Evolutionary conservation across 495 filamentous ascomycete species (phyloP), one percentile per base, ranked within the genome.

Genomic region (Oleoguttula mirabilis): DNA sequence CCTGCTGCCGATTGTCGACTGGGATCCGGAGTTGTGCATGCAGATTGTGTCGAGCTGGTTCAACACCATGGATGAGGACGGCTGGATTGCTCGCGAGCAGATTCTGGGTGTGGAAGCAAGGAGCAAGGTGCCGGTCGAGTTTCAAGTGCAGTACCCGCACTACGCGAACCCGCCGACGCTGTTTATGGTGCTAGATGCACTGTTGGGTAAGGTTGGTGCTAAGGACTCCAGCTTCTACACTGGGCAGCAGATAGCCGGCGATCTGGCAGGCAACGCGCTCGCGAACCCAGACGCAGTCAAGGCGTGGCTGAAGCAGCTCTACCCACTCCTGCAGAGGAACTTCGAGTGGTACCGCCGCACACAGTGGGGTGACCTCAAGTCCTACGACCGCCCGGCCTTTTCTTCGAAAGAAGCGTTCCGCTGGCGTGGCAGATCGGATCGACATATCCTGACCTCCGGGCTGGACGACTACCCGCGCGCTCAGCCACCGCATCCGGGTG

Each of bases 81-180:
- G 90, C 34, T 98, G 90, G 90, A 96, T 98, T 63, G 84, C 76
- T 4, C 82, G 90, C 30, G 90, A 98, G 61, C 92, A 96, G 62
- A 98, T 98, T 39, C 73, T 98, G 7, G 90, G 90, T 35, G 60
- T 71, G n/a, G 90, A 98, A 62, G 90, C 90, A 27, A 78, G 90
- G 34, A 93, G 82, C 66, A 98, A 96, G 62, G 90, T 98, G 10
- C 90, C 90, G 1, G 56, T 63, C n/a, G 88, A 98, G 60, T 98
- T 98, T 59, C 92, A 94, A 47, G 72, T 83, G 22, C 90, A 98
- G 53, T 96, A 95, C 59, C 90, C 90, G 21, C 90, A 96, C 60
- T 95, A 96, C 54, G 90, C 90, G 36, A 98, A 98, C 60, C 92
- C 90, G 0, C 90, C 90, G n/a, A 96, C 90, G 1, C 72, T 98